Conservation (phyloP, 805 yeast genomes). For the Ogataea sp. region DNA sequence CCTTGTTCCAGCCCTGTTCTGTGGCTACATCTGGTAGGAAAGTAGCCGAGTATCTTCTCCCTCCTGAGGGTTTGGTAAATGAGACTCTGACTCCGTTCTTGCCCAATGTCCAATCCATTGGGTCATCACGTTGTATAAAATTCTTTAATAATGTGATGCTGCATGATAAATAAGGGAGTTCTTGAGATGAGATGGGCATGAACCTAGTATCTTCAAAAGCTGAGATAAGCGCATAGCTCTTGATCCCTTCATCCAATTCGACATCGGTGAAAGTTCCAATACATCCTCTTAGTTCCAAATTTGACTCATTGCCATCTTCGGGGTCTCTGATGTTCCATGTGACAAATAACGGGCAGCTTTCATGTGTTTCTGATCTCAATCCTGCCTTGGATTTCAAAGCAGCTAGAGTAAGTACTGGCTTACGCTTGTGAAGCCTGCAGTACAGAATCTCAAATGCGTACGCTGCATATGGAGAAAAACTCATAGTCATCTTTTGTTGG, state of each 20-base stretch:
- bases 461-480: slow-evolving; percentile 25
- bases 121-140: slow-evolving; percentile 43
- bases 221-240: slow-evolving; percentile 53
- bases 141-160: slow-evolving; percentile 59
- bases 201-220: slow-evolving; percentile 80
- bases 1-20: slow-evolving; percentile 78
- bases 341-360: slow-evolving; percentile 62
- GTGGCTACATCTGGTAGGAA: slow-evolving; percentile 85
- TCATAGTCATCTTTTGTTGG: too few relatives aligned
- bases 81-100: slow-evolving; percentile 67
- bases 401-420: not conserved
- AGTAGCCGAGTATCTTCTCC: slow-evolving; percentile 52
- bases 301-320: slow-evolving; percentile 10
- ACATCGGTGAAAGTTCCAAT: slow-evolving; percentile 76
- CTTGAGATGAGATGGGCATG: slow-evolving; percentile 47
- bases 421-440: slow-evolving; percentile 16
- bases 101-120: slow-evolving; percentile 76
- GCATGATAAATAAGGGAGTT: slow-evolving; percentile 46
- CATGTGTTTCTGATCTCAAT: slow-evolving; percentile 7
- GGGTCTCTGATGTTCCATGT: slow-evolving; percentile 66
- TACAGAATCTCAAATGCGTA: slow-evolving; percentile 32
- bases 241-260: slow-evolving; percentile 49
- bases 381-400: slow-evolving; percentile 1
- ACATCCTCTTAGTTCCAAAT: slow-evolving; percentile 67
- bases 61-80: slow-evolving; percentile 28